Evolutionary conservation across 2,329 filamentous ascomycete species (phyloP), one percentile per base, ranked within the genome.

Genomic region (Lachnellula occidentalis): DNA sequence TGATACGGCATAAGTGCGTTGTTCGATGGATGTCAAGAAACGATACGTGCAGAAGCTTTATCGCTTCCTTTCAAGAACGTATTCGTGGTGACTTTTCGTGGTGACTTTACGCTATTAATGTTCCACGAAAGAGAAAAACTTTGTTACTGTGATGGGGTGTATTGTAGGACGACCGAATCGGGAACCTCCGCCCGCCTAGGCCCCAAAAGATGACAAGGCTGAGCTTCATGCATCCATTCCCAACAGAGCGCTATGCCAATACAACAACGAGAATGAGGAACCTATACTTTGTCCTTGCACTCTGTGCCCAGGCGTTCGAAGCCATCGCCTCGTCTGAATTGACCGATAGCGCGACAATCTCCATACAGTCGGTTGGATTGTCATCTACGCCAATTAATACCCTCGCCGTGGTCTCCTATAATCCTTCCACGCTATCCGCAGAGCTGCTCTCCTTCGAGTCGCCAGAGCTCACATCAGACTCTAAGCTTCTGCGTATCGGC

Each of bases 381-480:
- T 37, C 58, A 12, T 57, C 58, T 5, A 34, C 58, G 71, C 83
- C 70, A 80, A 78, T 72, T 51, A 66, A 65, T 45, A 70, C 71
- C n/a, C 78, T 86, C 54, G 82, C 81, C 60, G 76, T 81, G 58
- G 70, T 86, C 56, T 70, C 74, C 56, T 85, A 81, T 74, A 76
- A 83, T 65, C 66, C 72, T 27, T 68, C 70, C n/a, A 66, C 73
- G 3, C 39, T 68, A 70, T 41, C 70, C n/a, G 72, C 78, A 36
- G 72, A 76, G 34, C 67, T 86, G 34, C 58, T 74, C 45, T 74
- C 76, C 31, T 86, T 81, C 71, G 79, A 84, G 57, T 74, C 77
- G 1, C 82, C 82, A 41, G 77, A 81, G 45, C 66, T 81, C 8
- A 71, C 74, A 19, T 71, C 74, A 4, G 69, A 71, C 6, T 67